phyloP scores from a whole-genome alignment of 768 basidiomycete species.

The Trametopsis cervina region DNA sequence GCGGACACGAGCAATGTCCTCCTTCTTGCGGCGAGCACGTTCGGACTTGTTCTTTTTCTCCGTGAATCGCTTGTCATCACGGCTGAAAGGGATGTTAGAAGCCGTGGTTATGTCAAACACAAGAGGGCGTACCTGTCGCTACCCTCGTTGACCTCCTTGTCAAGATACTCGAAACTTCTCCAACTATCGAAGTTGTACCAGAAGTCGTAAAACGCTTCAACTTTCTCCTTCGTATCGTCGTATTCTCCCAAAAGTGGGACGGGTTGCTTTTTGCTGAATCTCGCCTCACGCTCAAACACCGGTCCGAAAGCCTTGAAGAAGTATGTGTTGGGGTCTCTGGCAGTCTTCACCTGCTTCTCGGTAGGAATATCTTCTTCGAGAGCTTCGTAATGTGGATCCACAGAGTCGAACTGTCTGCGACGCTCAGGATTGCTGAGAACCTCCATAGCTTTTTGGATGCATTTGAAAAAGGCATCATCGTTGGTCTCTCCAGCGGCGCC shows the following conservation, averaged over 20 bases:
- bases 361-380: constrained; percentile 76
- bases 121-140: constrained; percentile 69
- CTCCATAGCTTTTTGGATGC: constrained; percentile 97
- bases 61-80: constrained; percentile 97
- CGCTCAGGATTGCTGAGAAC: constrained; percentile 82
- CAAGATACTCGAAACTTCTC: constrained; percentile 95
- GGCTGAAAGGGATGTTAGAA: constrained; percentile 37
- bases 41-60: constrained; percentile 99
- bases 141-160: constrained; percentile 98
- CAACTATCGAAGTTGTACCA: constrained; percentile 99
- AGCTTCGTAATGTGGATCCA: constrained; percentile 72
- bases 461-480: constrained; percentile 99
- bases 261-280: constrained; percentile 83
- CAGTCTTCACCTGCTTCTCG: constrained; percentile 47
- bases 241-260: constrained; percentile 73
- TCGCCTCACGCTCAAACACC: constrained; percentile 87
- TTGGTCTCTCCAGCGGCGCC: constrained; percentile 75
- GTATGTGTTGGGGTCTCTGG: constrained; percentile 39
- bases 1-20: constrained; percentile 88
- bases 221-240: constrained; percentile 70
- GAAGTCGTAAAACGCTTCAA: constrained; percentile 95
- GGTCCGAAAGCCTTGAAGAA: constrained; percentile 74
- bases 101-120: not conserved
- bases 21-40: constrained; percentile 93
- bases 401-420: constrained; percentile 93